Conservation (phyloP, 2,329 filamentous ascomycete genomes). For the Pseudopithomyces maydicus region DNA sequence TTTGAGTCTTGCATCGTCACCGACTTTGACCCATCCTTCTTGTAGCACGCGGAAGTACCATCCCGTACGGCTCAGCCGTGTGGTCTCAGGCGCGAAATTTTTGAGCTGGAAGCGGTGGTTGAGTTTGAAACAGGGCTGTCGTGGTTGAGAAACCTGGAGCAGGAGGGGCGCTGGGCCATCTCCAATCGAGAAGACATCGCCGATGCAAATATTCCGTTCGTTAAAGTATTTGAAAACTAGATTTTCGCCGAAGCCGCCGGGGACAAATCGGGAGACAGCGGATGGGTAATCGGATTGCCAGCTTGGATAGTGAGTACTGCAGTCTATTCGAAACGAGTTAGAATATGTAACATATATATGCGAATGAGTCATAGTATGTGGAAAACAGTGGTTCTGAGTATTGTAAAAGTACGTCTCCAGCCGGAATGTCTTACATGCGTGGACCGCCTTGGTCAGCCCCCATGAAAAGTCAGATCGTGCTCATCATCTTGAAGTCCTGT, state of each 20-base stretch:
- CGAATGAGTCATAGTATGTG: not conserved
- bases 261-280: slow-evolving; percentile 54
- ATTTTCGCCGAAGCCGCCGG: slow-evolving; percentile 67
- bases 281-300: slow-evolving; percentile 43
- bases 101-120: slow-evolving; percentile 67
- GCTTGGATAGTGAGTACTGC: slow-evolving; percentile 6
- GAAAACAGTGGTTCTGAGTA: not conserved
- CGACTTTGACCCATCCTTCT: not conserved
- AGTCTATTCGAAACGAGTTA: not conserved
- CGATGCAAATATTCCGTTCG: slow-evolving; percentile 68
- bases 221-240: slow-evolving; percentile 63
- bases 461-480: slow-evolving; percentile 65
- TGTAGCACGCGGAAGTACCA: slow-evolving; percentile 67
- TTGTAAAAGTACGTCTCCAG: slow-evolving; percentile 34
- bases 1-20: not conserved
- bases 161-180: slow-evolving; percentile 41
- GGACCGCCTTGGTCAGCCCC: slow-evolving; percentile 64
- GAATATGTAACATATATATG: not conserved
- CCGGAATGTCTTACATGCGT: slow-evolving; percentile 54
- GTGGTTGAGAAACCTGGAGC: slow-evolving; percentile 62
- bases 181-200: slow-evolving; percentile 58
- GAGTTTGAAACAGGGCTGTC: slow-evolving; percentile 69
- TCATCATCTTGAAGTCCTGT: slow-evolving; percentile 63
- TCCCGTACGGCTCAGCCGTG: slow-evolving; percentile 61
- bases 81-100: slow-evolving; percentile 62